Evolutionary conservation across 257 asterid genomes (phyloP).

Genomic region (Ehretia macrophylla): DNA sequence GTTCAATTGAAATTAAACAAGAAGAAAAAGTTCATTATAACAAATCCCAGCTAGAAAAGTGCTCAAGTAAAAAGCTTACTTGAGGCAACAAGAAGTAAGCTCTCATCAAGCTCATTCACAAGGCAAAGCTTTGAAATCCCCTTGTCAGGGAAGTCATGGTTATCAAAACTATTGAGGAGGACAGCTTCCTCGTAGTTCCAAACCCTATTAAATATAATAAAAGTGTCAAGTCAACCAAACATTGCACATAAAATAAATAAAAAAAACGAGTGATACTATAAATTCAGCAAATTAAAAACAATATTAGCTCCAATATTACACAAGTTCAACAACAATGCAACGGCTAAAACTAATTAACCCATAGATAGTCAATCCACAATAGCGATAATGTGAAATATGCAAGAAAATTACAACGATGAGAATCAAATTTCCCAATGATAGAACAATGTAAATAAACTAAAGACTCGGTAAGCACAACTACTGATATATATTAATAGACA

Average conservation of each 20-base stretch:
- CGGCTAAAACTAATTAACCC: not conserved
- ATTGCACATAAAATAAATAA: not conserved
- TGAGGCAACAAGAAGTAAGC: slow-evolving; percentile 97
- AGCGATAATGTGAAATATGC: not conserved
- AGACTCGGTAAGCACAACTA: not conserved
- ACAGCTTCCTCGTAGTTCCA: slow-evolving; percentile 75
- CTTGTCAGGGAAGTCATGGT: slow-evolving; percentile 85
- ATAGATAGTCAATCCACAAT: not conserved
- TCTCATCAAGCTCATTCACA: slow-evolving; percentile 83
- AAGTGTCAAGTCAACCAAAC: slow-evolving; percentile 1
- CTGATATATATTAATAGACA: too few relatives aligned
- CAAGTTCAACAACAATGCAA: too few relatives aligned
- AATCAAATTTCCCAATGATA: too few relatives aligned
- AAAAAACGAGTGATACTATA: too few relatives aligned
- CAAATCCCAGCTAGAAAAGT: slow-evolving; percentile 11
- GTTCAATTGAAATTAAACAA: slow-evolving; percentile 12
- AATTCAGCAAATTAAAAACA: not conserved
- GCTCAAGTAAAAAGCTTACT: slow-evolving; percentile 44
- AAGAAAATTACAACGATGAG: not conserved
- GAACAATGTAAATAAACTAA: too few relatives aligned
- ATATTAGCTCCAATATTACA: not conserved
- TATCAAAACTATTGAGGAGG: slow-evolving; percentile 78
- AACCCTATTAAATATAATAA: slow-evolving; percentile 20
- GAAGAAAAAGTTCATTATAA: not conserved
- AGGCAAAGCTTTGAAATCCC: slow-evolving; percentile 94